phyloP scores from a whole-genome alignment of 2,329 filamentous ascomycete genomes.

The Thelonectria blattea region DNA sequence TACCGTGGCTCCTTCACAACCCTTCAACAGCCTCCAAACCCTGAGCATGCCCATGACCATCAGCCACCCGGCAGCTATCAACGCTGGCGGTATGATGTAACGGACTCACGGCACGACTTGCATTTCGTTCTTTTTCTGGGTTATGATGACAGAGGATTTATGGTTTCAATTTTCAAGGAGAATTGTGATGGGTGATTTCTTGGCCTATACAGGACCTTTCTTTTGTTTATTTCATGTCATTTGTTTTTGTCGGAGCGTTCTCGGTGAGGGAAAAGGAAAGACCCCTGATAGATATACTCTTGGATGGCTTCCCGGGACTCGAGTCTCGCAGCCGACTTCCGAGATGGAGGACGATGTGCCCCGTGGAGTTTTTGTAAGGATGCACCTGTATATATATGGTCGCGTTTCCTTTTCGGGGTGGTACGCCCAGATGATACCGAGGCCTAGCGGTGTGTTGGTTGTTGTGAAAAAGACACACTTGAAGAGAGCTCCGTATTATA shows the following conservation, averaged over 20 bases:
- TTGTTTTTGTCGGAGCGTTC: constrained; percentile 35
- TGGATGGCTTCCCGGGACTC: constrained; percentile 19
- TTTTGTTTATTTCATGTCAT: constrained; percentile 34
- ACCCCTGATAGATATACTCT: constrained; percentile 36
- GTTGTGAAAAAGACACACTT: constrained; percentile 22
- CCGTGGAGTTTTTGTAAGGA: constrained; percentile 22
- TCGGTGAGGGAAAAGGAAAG: constrained; percentile 37
- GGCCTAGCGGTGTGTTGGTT: constrained; percentile 14
- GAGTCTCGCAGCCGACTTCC: constrained; percentile 11
- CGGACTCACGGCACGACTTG: constrained; percentile 32
- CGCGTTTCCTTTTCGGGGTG: constrained; percentile 27
- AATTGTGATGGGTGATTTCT: constrained; percentile 29
- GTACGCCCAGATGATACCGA: constrained; percentile 28
- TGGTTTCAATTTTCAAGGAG: constrained; percentile 36
- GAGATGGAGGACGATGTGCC: constrained; percentile 23
- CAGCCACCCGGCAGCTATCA: constrained; percentile 58
- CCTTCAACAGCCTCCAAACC: constrained; percentile 65
- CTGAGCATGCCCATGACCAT: constrained; percentile 70
- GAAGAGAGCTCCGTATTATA: constrained; percentile 26
- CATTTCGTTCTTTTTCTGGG: constrained; percentile 35
- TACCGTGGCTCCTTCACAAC: constrained; percentile 40
- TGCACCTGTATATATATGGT: constrained; percentile 44
- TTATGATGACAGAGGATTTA: constrained; percentile 40
- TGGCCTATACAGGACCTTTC: constrained; percentile 31
- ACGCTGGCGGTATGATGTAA: constrained; percentile 55